Percentiles rank a stretch among this genome's conserved stretches.
Conservation (phyloP, 2,329 filamentous ascomycete species). For the Sordariomycetes sp. region DNA sequence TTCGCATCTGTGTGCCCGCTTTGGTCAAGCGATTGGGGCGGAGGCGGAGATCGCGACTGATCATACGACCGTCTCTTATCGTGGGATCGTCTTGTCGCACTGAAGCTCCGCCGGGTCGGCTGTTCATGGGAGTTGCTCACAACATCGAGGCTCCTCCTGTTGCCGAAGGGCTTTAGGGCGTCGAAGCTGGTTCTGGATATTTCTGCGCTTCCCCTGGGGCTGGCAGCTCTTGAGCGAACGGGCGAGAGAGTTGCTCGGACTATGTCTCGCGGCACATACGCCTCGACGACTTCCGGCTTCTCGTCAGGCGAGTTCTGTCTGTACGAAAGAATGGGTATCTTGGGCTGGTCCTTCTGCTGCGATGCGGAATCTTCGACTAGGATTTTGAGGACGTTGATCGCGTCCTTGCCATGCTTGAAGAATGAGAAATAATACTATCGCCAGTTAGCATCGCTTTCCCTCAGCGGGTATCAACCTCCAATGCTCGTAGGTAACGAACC, state of each 20-base stretch:
- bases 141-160: constrained; percentile 19
- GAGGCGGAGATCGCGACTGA: neutral
- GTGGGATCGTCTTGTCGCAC: constrained; percentile 41
- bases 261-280: constrained; percentile 36
- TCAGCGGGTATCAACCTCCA: neutral
- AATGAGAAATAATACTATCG: constrained; percentile 89
- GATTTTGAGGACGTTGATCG: constrained; percentile 64
- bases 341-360: constrained; percentile 17
- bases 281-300: constrained; percentile 14
- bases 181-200: constrained; percentile 43
- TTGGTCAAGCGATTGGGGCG: neutral
- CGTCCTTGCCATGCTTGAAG: constrained; percentile 76
- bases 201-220: constrained; percentile 46
- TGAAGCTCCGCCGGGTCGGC: constrained; percentile 48
- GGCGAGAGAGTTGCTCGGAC: constrained; percentile 53
- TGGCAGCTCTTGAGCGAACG: constrained; percentile 26
- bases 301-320: constrained; percentile 2
- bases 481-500: constrained; percentile 33
- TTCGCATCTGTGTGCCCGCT: constrained; percentile 29
- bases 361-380: constrained; percentile 55
- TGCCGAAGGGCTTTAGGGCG: constrained; percentile 30
- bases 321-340: constrained; percentile 1
- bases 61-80: constrained; percentile 22
- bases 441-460: neutral
- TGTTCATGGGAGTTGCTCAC: neutral